A percentile compares a stretch with the other conserved stretches of the same genome.
phyloP scores from a whole-genome alignment of 257 asterid species.

The Solanum peruvianum region DNA sequence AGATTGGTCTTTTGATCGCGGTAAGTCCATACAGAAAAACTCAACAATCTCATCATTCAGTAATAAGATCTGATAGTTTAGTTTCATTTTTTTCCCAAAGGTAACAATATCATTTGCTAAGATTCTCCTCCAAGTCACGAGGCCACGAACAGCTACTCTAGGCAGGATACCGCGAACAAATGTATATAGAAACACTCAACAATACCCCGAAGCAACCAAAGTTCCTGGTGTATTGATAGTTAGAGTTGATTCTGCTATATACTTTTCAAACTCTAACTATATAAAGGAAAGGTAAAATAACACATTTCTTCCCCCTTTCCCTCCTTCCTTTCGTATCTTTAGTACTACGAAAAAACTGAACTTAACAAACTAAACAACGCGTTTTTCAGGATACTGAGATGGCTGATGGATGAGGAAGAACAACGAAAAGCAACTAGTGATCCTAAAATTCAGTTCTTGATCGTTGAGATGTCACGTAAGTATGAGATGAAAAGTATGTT shows the following conservation, averaged over 20 bases:
- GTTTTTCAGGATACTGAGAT: slow-evolving; percentile 49
- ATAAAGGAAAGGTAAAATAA: slow-evolving; percentile 51
- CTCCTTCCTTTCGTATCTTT: neutral
- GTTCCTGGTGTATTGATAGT: slow-evolving; percentile 65
- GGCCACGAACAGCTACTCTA: slow-evolving; percentile 82
- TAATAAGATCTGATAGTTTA: neutral
- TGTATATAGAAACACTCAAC: slow-evolving; percentile 69
- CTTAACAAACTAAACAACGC: neutral
- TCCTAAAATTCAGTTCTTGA: slow-evolving; percentile 33
- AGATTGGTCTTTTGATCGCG: slow-evolving; percentile 75
- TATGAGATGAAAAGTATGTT: neutral
- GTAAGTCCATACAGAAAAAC: slow-evolving; percentile 18
- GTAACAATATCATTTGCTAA: slow-evolving; percentile 82
- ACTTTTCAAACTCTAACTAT: slow-evolving; percentile 88
- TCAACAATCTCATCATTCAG: neutral
- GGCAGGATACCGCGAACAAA: slow-evolving; percentile 68
- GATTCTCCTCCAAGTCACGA: slow-evolving; percentile 80
- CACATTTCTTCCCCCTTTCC: neutral
- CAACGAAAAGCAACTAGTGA: slow-evolving; percentile 21
- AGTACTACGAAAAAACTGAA: neutral
- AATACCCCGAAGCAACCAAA: slow-evolving; percentile 75
- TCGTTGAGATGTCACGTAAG: slow-evolving; percentile 56
- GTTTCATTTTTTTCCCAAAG: slow-evolving; percentile 7
- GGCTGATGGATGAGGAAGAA: slow-evolving; percentile 70
- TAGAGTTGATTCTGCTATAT: slow-evolving; percentile 90